Evolutionary conservation across 805 yeast genomes (phyloP).

Genomic region (Yarrowia osloensis): DNA sequence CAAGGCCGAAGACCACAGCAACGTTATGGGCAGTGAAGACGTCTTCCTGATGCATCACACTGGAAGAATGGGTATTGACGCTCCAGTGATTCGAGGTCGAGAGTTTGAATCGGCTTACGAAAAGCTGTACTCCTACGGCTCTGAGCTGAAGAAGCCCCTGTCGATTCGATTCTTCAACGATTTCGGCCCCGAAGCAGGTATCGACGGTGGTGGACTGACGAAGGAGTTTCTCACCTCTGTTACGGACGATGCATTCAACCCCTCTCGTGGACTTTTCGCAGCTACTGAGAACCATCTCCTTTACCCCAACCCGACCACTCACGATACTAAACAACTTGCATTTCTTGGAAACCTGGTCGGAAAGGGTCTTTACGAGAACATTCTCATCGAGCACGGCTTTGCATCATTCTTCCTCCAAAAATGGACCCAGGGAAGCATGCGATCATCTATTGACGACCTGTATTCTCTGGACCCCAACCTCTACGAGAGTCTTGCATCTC

Average conservation of each 20-base stretch:
- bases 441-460: conserved; percentile 75
- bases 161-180: conserved; percentile 69
- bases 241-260: conserved; percentile 64
- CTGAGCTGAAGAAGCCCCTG: conserved; percentile 58
- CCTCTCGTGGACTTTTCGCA: conserved; percentile 46
- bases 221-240: conserved; percentile 83
- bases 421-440: conserved; percentile 48
- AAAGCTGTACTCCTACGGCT: conserved; percentile 56
- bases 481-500: conserved; percentile 52
- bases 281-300: conserved; percentile 58
- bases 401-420: conserved; percentile 82
- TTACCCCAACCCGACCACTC: conserved; percentile 70
- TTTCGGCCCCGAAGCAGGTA: conserved; percentile 83
- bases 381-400: conserved; percentile 78
- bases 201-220: conserved; percentile 96
- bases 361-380: conserved; percentile 81
- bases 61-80: conserved; percentile 42
- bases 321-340: conserved; percentile 44
- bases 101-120: conserved; percentile 75
- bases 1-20: conserved; percentile 52
- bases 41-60: conserved; percentile 26
- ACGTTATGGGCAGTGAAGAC: not conserved
- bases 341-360: conserved; percentile 86
- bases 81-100: conserved; percentile 66
- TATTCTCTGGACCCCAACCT: conserved; percentile 67